Evolutionary conservation across 2,329 filamentous ascomycete genomes (phyloP).

Genomic region (Talaromyces marneffei): DNA sequence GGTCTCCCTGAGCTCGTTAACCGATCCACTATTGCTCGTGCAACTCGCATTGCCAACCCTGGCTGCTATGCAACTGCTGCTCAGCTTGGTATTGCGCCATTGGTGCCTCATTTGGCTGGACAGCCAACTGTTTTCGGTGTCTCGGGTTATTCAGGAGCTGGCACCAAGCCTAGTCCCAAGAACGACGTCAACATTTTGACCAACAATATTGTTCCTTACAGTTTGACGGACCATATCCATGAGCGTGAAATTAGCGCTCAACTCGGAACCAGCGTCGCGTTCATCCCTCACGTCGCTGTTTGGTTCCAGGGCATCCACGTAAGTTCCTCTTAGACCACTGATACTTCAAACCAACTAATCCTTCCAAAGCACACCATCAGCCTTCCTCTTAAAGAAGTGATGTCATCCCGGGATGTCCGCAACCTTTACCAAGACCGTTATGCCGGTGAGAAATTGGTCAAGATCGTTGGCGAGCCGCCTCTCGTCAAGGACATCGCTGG

Average conservation of each 20-base stretch:
- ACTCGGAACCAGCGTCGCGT: slow-evolving; percentile 68
- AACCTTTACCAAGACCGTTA: slow-evolving; percentile 95
- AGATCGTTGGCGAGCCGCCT: slow-evolving; percentile 82
- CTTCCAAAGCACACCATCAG: slow-evolving; percentile 68
- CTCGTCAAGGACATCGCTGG: slow-evolving; percentile 77
- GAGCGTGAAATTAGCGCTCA: slow-evolving; percentile 83
- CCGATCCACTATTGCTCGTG: slow-evolving; percentile 67
- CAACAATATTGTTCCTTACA: slow-evolving; percentile 88
- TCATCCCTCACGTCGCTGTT: slow-evolving; percentile 88
- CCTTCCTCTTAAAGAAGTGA: slow-evolving; percentile 76
- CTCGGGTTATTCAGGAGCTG: slow-evolving; percentile 89
- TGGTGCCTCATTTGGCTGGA: slow-evolving; percentile 71
- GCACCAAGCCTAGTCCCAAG: slow-evolving; percentile 89
- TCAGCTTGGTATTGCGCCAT: slow-evolving; percentile 79
- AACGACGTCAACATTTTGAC: slow-evolving; percentile 79
- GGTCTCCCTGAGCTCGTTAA: slow-evolving; percentile 80
- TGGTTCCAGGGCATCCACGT: slow-evolving; percentile 94
- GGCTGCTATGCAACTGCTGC: slow-evolving; percentile 94
- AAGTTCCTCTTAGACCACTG: slow-evolving; percentile 21
- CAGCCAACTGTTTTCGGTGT: slow-evolving; percentile 83
- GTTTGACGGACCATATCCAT: slow-evolving; percentile 88
- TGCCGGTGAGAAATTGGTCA: slow-evolving; percentile 90
- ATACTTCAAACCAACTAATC: not conserved
- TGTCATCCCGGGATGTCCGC: slow-evolving; percentile 86
- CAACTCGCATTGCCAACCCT: slow-evolving; percentile 82